Percentiles rank a stretch among this genome's conserved stretches.
Conservation (phyloP, 768 basidiomycete species). For the Russula olivacea region DNA sequence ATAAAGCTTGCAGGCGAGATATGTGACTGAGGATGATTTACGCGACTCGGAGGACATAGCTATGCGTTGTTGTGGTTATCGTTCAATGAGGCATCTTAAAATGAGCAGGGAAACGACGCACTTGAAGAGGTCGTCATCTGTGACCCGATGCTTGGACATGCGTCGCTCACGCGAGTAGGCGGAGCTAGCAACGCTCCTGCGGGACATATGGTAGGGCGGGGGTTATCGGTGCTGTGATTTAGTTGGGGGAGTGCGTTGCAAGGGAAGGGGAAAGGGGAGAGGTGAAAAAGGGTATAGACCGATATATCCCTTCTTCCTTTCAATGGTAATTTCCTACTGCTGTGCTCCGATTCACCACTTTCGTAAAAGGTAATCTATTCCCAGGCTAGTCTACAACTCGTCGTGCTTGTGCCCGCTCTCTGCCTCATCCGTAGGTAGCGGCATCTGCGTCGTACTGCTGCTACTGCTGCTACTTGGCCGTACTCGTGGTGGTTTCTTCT, state of each 20-base stretch:
- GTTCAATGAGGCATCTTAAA: conserved; percentile 14
- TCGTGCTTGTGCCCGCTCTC: conserved; percentile 1
- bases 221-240: too few relatives aligned
- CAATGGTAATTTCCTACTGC: not conserved
- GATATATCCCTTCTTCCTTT: not conserved
- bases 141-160: conserved; percentile 67
- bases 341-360: not conserved
- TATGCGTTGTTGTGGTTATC: conserved; percentile 30
- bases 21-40: conserved; percentile 37
- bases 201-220: conserved; percentile 43
- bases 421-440: conserved; percentile 11
- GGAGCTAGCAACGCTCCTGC: conserved; percentile 60
- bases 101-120: conserved; percentile 37
- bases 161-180: conserved; percentile 57
- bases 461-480: conserved; percentile 38
- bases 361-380: conserved; percentile 3
- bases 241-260: not conserved
- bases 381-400: conserved; percentile 10
- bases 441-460: conserved; percentile 30
- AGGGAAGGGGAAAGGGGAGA: not conserved
- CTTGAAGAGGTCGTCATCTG: conserved; percentile 86
- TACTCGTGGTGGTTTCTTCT: conserved; percentile 60
- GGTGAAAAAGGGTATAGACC: not conserved
- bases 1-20: not conserved
- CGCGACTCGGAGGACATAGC: conserved; percentile 82